A percentile compares a stretch with the other conserved stretches of the same genome.
Conservation (phyloP, 371 early-diverging fungal genomes). For the Globomyces sp. region DNA sequence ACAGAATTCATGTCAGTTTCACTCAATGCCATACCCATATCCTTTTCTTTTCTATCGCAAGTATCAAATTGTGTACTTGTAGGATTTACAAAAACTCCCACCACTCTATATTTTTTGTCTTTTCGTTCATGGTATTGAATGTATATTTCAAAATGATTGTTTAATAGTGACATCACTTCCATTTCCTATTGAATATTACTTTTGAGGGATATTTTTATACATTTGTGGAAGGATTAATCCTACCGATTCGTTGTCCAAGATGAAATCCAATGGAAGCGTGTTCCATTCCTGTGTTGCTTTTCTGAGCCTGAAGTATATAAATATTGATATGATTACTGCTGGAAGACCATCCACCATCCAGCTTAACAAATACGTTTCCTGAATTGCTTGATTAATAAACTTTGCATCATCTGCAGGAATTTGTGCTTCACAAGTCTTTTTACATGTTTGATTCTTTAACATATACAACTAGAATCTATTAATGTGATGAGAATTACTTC, state of each 20-base stretch:
- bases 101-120: conserved; percentile 70
- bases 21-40: conserved; percentile 48
- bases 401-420: conserved; percentile 68
- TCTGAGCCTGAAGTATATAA: conserved; percentile 45
- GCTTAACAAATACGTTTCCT: conserved; percentile 76
- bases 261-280: conserved; percentile 13
- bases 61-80: conserved; percentile 21
- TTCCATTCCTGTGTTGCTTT: conserved; percentile 16
- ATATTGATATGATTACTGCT: conserved; percentile 37
- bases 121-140: conserved; percentile 72
- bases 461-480: conserved; percentile 51
- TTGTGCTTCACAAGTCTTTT: conserved; percentile 58
- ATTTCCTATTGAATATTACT: not conserved
- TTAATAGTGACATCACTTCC: conserved; percentile 35
- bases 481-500: conserved; percentile 48
- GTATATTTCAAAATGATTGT: conserved; percentile 86
- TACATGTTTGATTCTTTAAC: conserved; percentile 54
- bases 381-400: conserved; percentile 78
- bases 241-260: conserved; percentile 4
- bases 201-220: not conserved
- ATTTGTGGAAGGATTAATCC: not conserved
- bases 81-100: conserved; percentile 80
- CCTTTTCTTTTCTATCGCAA: conserved; percentile 14
- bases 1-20: conserved; percentile 49
- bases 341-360: conserved; percentile 90